Percentiles rank a stretch among this genome's conserved stretches.
Conservation (phyloP, 441 rosid genomes). For the Corymbia citriodora region DNA sequence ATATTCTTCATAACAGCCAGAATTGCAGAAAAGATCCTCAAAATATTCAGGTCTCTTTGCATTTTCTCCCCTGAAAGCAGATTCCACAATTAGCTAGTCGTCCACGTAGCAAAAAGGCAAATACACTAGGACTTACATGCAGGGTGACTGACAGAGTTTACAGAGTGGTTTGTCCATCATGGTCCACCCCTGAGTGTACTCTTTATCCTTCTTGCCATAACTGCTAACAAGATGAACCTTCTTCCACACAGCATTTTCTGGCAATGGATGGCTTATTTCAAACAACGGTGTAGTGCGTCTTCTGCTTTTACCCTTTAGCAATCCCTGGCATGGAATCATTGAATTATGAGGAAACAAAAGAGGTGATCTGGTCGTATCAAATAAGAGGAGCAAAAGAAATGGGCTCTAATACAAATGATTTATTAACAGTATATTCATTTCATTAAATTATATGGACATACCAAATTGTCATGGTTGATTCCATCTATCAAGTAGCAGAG, state of each 20-base stretch:
- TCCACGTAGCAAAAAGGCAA: background rate
- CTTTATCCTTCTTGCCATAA: conserved; percentile 57
- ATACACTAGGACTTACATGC: conserved; percentile 52
- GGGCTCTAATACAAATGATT: background rate
- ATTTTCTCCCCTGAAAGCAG: conserved; percentile 51
- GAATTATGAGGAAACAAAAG: background rate
- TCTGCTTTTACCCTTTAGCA: conserved; percentile 85
- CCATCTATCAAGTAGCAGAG: conserved; percentile 85
- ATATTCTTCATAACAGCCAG: conserved; percentile 87
- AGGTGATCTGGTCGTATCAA: background rate
- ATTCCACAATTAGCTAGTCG: background rate
- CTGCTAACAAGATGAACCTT: conserved; percentile 46
- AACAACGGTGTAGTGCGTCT: conserved; percentile 62
- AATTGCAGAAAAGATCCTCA: conserved; percentile 91
- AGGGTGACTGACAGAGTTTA: conserved; percentile 83
- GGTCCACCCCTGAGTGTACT: conserved; percentile 86
- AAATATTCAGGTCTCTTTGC: conserved; percentile 81
- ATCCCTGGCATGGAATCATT: conserved; percentile 49
- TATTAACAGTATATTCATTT: background rate
- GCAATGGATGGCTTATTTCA: conserved; percentile 72
- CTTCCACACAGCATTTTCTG: conserved; percentile 74
- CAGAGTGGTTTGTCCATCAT: conserved; percentile 74
- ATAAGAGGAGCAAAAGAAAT: too few relatives aligned
- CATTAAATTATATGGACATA: conserved; percentile 16
- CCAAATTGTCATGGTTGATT: conserved; percentile 56